Base-by-base conservation (phyloP, 1,284 basidiomycete species). In the Quambalaria eucalypti region DNA sequence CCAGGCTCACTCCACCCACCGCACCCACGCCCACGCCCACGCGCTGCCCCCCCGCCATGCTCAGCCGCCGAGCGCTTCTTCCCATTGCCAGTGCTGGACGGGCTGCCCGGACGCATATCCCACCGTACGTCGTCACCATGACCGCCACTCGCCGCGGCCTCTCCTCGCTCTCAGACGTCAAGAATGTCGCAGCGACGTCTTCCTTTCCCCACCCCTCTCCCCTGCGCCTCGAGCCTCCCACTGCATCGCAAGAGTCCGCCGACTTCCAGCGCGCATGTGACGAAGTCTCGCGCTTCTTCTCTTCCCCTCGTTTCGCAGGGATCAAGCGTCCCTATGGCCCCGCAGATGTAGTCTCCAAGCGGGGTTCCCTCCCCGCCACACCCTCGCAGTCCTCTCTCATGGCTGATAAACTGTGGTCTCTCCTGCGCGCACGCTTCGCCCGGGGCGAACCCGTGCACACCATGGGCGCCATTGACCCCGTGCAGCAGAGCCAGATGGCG, bases 401-500 rank as follows among this genome's bases (percentile, higher is more conserved):
- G 9, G 85, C 90, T 7, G 83, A 90, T 79, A 93, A 93, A 77
- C 81, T 93, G 14, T 87, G 83, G 69, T 78, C 81, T 16, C 69
- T 85, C 5, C 80, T 93, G 49, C 79, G 80, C 28, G 80, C 82
- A 52, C 85, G 86, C 49, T 82, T 82, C n/a, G 80, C 79, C 36
- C 81, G 82, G 48, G 81, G 82, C 28, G 69, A 68, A 10, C 69
- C 65, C 3, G 60, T 64, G 2, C 66, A 72, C 58, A 74, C 72
- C 39, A 66, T 74, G 59, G 71, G 71, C 26, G 73, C 71, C 33
- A 69, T 93, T 60, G 90, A 93, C 73, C 90, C 90, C 0, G 83
- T 91, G 2, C 90, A 93, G 78, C 88, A 91, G 85, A 90, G 90
- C 0, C 93, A 99, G 78, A 96, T 97, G 91, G 95, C 91, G 7